Base-by-base conservation (phyloP, 2,329 filamentous ascomycete genomes). In the Xylaria sp. region DNA sequence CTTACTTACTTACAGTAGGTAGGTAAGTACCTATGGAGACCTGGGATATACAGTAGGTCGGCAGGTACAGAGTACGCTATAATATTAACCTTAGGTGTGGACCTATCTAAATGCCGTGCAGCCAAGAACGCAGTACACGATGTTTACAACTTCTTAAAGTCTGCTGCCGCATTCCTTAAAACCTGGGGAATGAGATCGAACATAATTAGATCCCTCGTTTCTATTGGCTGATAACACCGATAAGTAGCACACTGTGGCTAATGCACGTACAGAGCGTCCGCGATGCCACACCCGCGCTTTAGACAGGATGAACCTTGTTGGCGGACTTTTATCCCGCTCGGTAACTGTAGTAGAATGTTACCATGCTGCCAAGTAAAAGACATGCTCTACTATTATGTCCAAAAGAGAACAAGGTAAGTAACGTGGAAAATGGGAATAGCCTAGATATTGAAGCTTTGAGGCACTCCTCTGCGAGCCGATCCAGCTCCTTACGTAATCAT, bases 221-320 rank as follows among this genome's bases (percentile, higher is more conserved):
- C 47, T 50, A 50, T 50, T 50, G 47, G 46, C n/a, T 12, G n/a
- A 21, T 19, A 17, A n/a, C 21, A 49, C 12, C 23, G 31, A 43
- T 49, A 25, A 35, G n/a, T n/a, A n/a, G n/a, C n/a, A n/a, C 42
- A 47, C 21, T 38, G 31, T 56, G 42, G 53, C 53, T 56, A 19
- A 56, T 57, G 33, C 33, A 40, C 53, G 14, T 28, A 23, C 15
- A 45, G 23, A 35, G 45, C 23, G 31, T n/a, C 28, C 40, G 8
- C 17, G 23, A 40, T 57, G 25, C 43, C 23, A 50, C 45, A 42
- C 23, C 45, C 45, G 45, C 45, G 49, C 53, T 17, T 47, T 38
- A 28, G 14, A n/a, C 42, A 47, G 53, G 53, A 17, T 56, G 45
- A 37, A 47, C 42, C 53, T 28, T 47, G 53, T 56, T 14, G 19